A percentile compares a stretch with the other conserved stretches of the same genome.
These are phyloP conservation scores for Cnidoscolus chayamansa DNA, from an alignment of 441 rosid genomes.

Conservation along the genomic window DNA sequence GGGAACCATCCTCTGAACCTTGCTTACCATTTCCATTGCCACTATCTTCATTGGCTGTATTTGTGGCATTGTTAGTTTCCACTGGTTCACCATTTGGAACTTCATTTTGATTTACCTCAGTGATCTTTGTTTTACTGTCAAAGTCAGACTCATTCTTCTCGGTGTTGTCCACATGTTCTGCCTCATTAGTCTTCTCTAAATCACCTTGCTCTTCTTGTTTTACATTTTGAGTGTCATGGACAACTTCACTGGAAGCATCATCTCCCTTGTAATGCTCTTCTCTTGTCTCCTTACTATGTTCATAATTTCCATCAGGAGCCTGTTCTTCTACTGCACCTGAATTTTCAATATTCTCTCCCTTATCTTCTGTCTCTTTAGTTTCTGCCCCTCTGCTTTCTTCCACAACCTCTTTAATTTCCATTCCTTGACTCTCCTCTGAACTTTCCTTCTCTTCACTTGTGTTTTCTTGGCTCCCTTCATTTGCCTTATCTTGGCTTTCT, in stretches of 20 bases:
- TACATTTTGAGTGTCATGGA: conserved; percentile 43
- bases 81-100: conserved; percentile 30
- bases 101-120: conserved; percentile 41
- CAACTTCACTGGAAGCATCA: conserved; percentile 90
- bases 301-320: conserved; percentile 42
- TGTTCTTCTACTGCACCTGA: conserved; percentile 36
- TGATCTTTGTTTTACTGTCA: conserved; percentile 27
- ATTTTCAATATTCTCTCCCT: conserved; percentile 17
- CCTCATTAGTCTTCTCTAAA: conserved; percentile 23
- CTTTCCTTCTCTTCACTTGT: conserved; percentile 14
- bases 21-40: conserved; percentile 32
- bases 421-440: conserved; percentile 8
- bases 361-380: conserved; percentile 30
- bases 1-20: conserved; percentile 31
- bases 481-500: conserved; percentile 13
- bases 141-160: conserved; percentile 28
- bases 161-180: conserved; percentile 33
- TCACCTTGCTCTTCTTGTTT: conserved; percentile 35
- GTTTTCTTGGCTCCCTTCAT: conserved; percentile 8
- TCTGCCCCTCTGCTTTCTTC: conserved; percentile 17
- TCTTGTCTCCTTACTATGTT: conserved; percentile 56
- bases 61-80: conserved; percentile 29
- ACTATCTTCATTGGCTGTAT: conserved; percentile 28
- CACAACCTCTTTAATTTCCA: conserved; percentile 21
- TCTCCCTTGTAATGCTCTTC: conserved; percentile 83